These are phyloP conservation scores for Solanum bulbocastanum DNA, from an alignment of 257 asterid species.

Conservation along the genomic window DNA sequence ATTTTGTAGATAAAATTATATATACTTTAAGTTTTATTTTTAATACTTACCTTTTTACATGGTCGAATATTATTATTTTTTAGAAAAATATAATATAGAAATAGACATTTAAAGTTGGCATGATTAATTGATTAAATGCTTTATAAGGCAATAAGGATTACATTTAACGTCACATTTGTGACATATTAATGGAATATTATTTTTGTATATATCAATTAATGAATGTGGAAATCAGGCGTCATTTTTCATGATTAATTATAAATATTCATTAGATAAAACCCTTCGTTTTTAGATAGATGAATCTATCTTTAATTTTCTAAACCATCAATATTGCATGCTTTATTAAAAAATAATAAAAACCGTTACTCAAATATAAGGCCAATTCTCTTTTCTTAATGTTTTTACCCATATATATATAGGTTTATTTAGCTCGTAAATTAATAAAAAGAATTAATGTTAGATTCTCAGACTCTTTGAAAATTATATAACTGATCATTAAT, in stretches of 20 bases:
- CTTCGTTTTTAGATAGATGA: neutral
- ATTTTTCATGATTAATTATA: conserved; percentile 15
- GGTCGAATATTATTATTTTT: neutral
- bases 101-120: neutral
- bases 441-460: neutral
- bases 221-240: conserved; percentile 19
- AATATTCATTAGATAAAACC: neutral
- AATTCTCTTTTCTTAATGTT: neutral
- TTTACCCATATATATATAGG: neutral
- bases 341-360: neutral
- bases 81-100: neutral
- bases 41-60: neutral
- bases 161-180: neutral
- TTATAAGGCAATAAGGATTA: neutral
- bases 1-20: neutral
- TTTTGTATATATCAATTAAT: neutral
- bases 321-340: neutral
- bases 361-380: neutral
- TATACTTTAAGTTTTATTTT: neutral
- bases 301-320: conserved; percentile 4
- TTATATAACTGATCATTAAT: neutral
- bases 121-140: neutral
- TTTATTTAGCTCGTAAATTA: neutral
- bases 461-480: neutral
- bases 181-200: neutral